Base-by-base conservation (phyloP, 2,329 filamentous ascomycete species). In the Exophiala spinifera region DNA sequence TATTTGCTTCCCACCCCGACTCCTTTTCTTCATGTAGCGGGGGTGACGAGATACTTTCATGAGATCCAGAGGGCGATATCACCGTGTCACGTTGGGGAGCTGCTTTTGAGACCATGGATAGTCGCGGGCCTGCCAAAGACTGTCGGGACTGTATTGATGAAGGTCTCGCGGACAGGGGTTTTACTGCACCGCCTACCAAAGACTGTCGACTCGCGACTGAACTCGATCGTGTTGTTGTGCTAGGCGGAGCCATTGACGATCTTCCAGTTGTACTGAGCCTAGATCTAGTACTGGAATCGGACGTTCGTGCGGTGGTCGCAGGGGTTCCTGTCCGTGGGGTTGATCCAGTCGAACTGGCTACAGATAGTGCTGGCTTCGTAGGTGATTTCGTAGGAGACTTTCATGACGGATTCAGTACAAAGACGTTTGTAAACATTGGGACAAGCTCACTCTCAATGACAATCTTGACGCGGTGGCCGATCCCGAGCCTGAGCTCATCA, bases 381-480 rank as follows among this genome's bases (percentile, higher is more conserved):
- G 89, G 89, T 1, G 88, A 91, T 65, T 89, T 91, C 0, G 82
- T 85, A 1, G 89, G 88, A 55, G 86, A 90, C 84, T 91, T 66
- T 36, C 62, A 43, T 51, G 52, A 43, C 45, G 45, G 37, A 21
- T 21, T 54, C 19, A 59, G 54, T 33, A n/a, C n/a, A 20, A 20
- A 45, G 8, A 14, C 8, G 20, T n/a, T 15, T 19, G 20, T 19
- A 28, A 31, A 11, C 14, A 20, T 10, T 50, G 15, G 11, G 10
- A 43, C 51, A 28, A 34, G 15, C 57, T 37, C 70, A 74, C 72
- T 64, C 71, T 70, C 51, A 74, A 51, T 48, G 68, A 63, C 44
- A 72, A 65, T 49, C 69, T 64, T 33, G 66, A 52, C 6, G 57
- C 66, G 20, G 66, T 49, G 13, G 77, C 74, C 19, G 72, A 66